A percentile compares a stretch with the other conserved stretches of the same genome.
Conservation (phyloP, 2,329 filamentous ascomycete genomes). For the Epichloe brachyelytri region DNA sequence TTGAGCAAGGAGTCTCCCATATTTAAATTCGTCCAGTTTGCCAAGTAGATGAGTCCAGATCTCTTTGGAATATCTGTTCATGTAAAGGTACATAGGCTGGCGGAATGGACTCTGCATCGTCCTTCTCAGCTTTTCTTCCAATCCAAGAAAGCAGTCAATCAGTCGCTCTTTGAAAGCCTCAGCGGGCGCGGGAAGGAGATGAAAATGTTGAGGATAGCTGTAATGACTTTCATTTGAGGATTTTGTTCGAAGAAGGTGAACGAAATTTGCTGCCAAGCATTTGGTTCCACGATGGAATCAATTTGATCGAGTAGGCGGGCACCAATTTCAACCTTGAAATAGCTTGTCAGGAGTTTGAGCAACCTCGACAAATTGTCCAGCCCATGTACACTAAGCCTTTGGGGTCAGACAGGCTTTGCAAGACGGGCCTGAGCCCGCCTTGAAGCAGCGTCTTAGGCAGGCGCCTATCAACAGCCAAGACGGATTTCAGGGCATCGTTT, state of each 20-base stretch:
- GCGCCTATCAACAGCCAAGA: conserved; percentile 79
- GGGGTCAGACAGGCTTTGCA: conserved; percentile 90
- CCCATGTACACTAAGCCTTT: conserved; percentile 80
- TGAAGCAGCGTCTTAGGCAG: conserved; percentile 91
- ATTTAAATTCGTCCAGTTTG: conserved; percentile 71
- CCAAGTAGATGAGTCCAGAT: conserved; percentile 70
- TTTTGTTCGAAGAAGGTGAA: conserved; percentile 94
- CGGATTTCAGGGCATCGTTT: conserved; percentile 77
- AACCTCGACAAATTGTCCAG: conserved; percentile 84
- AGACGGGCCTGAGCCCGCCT: conserved; percentile 83
- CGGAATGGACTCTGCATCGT: conserved; percentile 90
- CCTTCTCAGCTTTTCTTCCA: conserved; percentile 73
- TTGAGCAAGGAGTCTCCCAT: conserved; percentile 84
- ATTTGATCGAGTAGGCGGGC: conserved; percentile 87
- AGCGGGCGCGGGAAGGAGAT: conserved; percentile 82
- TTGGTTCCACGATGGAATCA: conserved; percentile 74
- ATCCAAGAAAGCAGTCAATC: conserved; percentile 76
- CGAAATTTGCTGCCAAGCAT: conserved; percentile 72
- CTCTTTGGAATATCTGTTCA: conserved; percentile 86
- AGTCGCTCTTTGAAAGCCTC: conserved; percentile 83
- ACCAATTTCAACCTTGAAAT: conserved; percentile 98
- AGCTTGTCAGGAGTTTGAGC: conserved; percentile 84
- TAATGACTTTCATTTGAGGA: conserved; percentile 83
- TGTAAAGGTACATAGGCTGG: conserved; percentile 77
- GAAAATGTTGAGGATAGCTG: conserved; percentile 95